These are phyloP conservation scores for Phanerochaete sordida DNA, from an alignment of 768 basidiomycete species.

Conservation along the genomic window DNA sequence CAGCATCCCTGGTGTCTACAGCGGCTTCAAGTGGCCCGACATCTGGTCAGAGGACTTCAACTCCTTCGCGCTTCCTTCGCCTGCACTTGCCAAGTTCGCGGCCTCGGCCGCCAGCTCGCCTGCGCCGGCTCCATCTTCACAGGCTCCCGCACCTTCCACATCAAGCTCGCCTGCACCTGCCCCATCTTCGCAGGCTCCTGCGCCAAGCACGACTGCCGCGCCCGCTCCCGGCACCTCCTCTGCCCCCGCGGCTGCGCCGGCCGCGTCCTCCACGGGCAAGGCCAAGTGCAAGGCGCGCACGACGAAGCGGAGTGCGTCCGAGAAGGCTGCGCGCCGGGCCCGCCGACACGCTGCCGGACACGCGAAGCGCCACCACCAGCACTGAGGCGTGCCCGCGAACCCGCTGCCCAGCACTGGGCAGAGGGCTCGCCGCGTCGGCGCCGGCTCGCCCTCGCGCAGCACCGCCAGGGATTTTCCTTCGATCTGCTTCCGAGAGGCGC, in stretches of 20 bases:
- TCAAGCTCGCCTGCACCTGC: not conserved
- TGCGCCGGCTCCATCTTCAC: conserved; percentile 1
- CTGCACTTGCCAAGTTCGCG: not conserved
- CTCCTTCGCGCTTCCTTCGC: conserved; percentile 18
- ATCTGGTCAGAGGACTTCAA: conserved; percentile 23
- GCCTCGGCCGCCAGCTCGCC: not conserved
- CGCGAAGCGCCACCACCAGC: conserved; percentile 21
- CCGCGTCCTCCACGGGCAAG: conserved; percentile 12
- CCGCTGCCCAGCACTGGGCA: not conserved
- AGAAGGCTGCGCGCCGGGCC: conserved; percentile 9
- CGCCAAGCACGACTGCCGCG: conserved; percentile 4
- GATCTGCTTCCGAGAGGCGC: conserved; percentile 25
- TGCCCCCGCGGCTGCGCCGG: conserved; percentile 11
- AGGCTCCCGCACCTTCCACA: not conserved
- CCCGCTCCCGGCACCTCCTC: conserved; percentile 9
- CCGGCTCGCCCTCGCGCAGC: not conserved
- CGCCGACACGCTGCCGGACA: conserved; percentile 8
- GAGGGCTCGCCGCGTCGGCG: conserved; percentile 9
- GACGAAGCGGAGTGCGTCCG: conserved; percentile 15
- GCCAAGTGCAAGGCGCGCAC: conserved; percentile 14
- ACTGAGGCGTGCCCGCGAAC: not conserved
- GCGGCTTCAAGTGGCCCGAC: conserved; percentile 22
- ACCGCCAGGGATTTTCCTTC: conserved; percentile 14
- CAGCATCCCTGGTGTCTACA: conserved; percentile 25
- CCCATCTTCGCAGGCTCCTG: not conserved